Evolutionary conservation across 768 basidiomycete species (phyloP).

Genomic region (Mrakia gelida): DNA sequence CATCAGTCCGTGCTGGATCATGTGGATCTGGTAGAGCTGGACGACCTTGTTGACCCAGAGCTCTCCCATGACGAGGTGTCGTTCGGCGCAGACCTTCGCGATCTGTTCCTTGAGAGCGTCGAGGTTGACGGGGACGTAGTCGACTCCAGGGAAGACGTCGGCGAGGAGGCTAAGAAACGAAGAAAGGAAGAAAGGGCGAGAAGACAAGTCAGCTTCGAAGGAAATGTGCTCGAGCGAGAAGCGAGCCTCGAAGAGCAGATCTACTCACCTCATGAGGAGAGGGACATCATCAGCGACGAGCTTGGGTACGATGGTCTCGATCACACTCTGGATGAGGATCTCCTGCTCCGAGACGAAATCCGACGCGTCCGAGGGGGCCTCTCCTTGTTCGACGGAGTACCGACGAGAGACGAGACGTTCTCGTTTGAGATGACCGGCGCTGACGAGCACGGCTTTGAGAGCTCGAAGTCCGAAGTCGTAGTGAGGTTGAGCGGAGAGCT

Average conservation of each 20-base stretch:
- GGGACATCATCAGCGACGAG: constrained; percentile 96
- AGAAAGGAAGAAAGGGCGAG: neutral
- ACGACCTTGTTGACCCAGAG: constrained; percentile 92
- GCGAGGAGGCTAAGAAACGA: constrained; percentile 64
- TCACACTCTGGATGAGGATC: constrained; percentile 95
- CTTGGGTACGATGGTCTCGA: constrained; percentile 97
- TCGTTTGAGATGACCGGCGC: constrained; percentile 95
- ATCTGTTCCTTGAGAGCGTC: constrained; percentile 82
- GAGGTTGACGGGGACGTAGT: constrained; percentile 82
- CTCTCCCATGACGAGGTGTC: constrained; percentile 77
- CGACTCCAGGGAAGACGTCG: constrained; percentile 95
- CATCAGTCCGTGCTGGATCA: constrained; percentile 99
- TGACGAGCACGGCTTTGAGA: constrained; percentile 89
- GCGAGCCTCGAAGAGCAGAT: too few species aligned
- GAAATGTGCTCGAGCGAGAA: too few species aligned
- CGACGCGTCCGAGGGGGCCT: constrained; percentile 51
- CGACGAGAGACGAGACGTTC: constrained; percentile 56
- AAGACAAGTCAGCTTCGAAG: neutral
- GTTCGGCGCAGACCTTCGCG: constrained; percentile 75
- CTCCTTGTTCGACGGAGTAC: constrained; percentile 38
- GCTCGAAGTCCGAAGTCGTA: constrained; percentile 99
- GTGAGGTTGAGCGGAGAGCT: constrained; percentile 93
- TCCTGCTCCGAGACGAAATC: constrained; percentile 82
- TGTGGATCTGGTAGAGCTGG: constrained; percentile 98
- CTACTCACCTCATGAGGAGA: constrained; percentile 70